Percentiles rank a stretch among this genome's conserved stretches.
phyloP scores from a whole-genome alignment of 2,329 filamentous ascomycete species.

The Cordyceps cicadae region DNA sequence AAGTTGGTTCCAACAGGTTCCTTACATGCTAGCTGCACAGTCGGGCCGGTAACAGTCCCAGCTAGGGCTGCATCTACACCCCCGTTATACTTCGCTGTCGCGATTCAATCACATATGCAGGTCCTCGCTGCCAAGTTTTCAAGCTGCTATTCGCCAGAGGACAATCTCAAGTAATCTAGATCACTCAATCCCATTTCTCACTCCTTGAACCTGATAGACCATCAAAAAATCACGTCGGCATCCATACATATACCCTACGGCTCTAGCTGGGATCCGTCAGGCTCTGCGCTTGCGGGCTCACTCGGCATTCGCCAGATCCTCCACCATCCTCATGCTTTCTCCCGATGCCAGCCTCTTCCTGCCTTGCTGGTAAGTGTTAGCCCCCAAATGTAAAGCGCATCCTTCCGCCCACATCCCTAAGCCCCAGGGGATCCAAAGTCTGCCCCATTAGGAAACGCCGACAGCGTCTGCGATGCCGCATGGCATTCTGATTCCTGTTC shows the following conservation, averaged over 20 bases:
- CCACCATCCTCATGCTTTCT: background rate
- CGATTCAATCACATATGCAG: background rate
- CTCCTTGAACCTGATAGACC: background rate
- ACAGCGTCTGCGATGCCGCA: background rate
- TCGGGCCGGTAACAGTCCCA: background rate
- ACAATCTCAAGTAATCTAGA: background rate
- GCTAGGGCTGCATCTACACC: background rate
- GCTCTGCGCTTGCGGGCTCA: background rate
- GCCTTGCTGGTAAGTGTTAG: background rate
- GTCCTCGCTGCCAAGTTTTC: background rate
- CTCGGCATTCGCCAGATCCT: background rate
- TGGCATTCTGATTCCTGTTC: background rate
- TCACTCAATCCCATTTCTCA: background rate
- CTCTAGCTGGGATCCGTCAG: background rate
- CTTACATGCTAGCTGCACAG: background rate
- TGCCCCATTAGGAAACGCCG: background rate
- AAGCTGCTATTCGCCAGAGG: background rate
- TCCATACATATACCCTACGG: background rate
- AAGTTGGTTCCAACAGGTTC: background rate
- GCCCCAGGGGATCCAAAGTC: background rate
- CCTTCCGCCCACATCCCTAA: slow-evolving; percentile 1
- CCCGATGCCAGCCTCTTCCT: background rate
- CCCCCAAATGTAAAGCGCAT: slow-evolving; percentile 4
- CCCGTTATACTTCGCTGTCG: background rate
- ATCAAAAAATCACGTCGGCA: background rate